Evolutionary conservation across 2,329 filamentous ascomycete species (phyloP).

Genomic region (Penicillium sp.): DNA sequence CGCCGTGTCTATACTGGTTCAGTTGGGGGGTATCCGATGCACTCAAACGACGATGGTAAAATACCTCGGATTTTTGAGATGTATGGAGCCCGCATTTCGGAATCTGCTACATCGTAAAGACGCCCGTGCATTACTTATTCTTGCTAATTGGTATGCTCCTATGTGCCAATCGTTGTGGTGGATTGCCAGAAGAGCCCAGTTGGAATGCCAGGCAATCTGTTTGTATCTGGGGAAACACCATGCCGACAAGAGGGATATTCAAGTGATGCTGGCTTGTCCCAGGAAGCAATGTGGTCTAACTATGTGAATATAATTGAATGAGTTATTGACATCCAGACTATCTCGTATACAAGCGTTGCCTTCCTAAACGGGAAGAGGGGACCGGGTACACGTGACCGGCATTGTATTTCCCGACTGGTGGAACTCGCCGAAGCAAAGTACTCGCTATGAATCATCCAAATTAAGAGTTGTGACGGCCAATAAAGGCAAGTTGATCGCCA

Average conservation of each 20-base stretch:
- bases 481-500: not conserved
- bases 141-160: conserved; percentile 59
- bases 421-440: not conserved
- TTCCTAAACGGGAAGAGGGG: conserved; percentile 1
- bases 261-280: conserved; percentile 5
- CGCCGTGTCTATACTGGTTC: conserved; percentile 9
- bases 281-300: conserved; percentile 1
- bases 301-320: not conserved
- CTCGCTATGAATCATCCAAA: not conserved
- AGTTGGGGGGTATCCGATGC: not conserved
- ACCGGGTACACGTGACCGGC: conserved; percentile 15
- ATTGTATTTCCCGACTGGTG: conserved; percentile 2
- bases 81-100: conserved; percentile 34
- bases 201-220: conserved; percentile 53
- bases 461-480: no score
- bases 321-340: not conserved
- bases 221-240: conserved; percentile 38
- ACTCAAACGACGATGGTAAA: not conserved
- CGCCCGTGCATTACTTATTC: conserved; percentile 52
- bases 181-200: conserved; percentile 44
- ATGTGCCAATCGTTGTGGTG: conserved; percentile 50
- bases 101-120: conserved; percentile 52
- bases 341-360: not conserved
- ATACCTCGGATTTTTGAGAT: conserved; percentile 8
- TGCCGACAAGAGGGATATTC: conserved; percentile 5